Conservation (phyloP, 2,329 filamentous ascomycete genomes). For the Lachnellula occidentalis region DNA sequence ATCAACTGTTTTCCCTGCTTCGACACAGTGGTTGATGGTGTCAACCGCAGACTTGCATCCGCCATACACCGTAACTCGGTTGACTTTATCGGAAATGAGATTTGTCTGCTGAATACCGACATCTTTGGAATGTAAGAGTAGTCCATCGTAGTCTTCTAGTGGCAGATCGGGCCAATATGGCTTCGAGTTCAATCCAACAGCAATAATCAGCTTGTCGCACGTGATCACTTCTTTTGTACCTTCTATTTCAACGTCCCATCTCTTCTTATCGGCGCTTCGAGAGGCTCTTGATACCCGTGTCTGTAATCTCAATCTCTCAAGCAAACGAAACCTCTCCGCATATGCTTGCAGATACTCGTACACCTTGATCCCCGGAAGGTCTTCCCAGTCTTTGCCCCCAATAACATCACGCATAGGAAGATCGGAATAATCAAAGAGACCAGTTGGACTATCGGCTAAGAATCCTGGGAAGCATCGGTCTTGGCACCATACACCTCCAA, state of each 20-base stretch:
- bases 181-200: constrained; percentile 9
- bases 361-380: constrained; percentile 7
- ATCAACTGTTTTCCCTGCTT: constrained; percentile 11
- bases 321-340: constrained; percentile 7
- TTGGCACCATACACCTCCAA: constrained; percentile 13
- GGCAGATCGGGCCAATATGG: constrained; percentile 12
- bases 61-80: constrained; percentile 9
- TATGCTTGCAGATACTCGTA: constrained; percentile 11
- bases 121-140: constrained; percentile 1
- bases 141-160: background rate
- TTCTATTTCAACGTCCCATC: constrained; percentile 6
- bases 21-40: constrained; percentile 6
- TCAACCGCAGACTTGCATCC: constrained; percentile 13
- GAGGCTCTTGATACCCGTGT: constrained; percentile 6
- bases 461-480: constrained; percentile 8
- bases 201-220: constrained; percentile 12
- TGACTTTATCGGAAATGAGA: constrained; percentile 6
- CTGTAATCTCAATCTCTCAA: constrained; percentile 4
- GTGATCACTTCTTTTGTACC: constrained; percentile 1
- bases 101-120: constrained; percentile 3
- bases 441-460: constrained; percentile 5
- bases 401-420: constrained; percentile 9
- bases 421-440: constrained; percentile 13
- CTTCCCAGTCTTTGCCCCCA: constrained; percentile 11
- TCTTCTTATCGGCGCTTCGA: constrained; percentile 1